phyloP scores from a whole-genome alignment of 78 protist genomes.

The Chrysochromulina tobinii region DNA sequence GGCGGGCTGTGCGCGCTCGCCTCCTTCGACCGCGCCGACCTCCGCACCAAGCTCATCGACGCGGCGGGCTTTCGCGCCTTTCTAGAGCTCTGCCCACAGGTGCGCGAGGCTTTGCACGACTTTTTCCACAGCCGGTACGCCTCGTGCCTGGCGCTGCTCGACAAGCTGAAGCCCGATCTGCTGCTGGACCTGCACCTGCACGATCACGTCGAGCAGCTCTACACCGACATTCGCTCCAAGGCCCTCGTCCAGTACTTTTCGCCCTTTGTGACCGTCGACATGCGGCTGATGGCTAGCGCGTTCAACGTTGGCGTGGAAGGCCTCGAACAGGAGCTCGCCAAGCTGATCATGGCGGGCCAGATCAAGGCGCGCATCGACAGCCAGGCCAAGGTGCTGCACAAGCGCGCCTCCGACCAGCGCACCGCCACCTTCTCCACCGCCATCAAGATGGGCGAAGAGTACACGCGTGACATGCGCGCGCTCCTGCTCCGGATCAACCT shows the following conservation, averaged over 20 bases:
- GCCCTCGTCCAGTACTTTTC: slow-evolving; percentile 78
- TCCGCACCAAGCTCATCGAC: slow-evolving; percentile 27
- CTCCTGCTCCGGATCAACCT: slow-evolving; percentile 69
- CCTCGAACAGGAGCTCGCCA: slow-evolving; percentile 70
- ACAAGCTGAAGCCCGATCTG: slow-evolving; percentile 41
- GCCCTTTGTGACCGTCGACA: slow-evolving; percentile 74
- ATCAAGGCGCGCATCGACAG: slow-evolving; percentile 86
- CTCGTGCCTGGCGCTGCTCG: slow-evolving; percentile 64
- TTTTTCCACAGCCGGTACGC: slow-evolving; percentile 68
- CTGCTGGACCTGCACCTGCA: slow-evolving; percentile 70
- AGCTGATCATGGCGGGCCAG: slow-evolving; percentile 67
- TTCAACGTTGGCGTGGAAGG: slow-evolving; percentile 53
- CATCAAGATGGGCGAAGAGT: slow-evolving; percentile 60
- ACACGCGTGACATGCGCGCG: slow-evolving; percentile 49
- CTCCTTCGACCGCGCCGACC: slow-evolving; percentile 78
- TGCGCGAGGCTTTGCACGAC: slow-evolving; percentile 57
- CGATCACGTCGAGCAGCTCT: slow-evolving; percentile 72
- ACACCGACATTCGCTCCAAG: slow-evolving; percentile 56
- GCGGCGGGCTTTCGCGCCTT: slow-evolving; percentile 54
- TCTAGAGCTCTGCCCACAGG: slow-evolving; percentile 73
- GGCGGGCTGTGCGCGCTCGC: slow-evolving; percentile 88
- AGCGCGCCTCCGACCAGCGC: slow-evolving; percentile 67
- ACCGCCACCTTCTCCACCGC: slow-evolving; percentile 68
- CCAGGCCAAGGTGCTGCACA: slow-evolving; percentile 72
- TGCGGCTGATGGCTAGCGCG: slow-evolving; percentile 77